Percentiles rank a stretch among this genome's conserved stretches.
phyloP scores from a whole-genome alignment of 192 early-diverging fungal genomes.

The Coemansia sp. region DNA sequence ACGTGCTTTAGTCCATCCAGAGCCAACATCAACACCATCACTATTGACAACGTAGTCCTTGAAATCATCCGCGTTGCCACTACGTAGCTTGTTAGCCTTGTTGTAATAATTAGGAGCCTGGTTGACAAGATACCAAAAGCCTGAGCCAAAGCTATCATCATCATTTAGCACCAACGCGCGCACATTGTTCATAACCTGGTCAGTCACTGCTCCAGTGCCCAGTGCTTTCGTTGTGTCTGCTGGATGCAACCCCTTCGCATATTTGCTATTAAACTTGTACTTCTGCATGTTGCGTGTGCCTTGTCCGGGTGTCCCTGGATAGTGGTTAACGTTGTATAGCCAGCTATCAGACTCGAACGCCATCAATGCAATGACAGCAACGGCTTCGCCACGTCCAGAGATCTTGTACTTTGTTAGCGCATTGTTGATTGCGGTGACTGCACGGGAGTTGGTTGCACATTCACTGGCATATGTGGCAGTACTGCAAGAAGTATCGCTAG shows the following conservation, averaged over 20 bases:
- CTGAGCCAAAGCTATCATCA: conserved; percentile 50
- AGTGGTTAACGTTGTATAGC: conserved; percentile 35
- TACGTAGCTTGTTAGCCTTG: conserved; percentile 22
- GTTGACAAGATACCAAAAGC: conserved; percentile 45
- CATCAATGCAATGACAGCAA: conserved; percentile 34
- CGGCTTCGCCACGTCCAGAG: conserved; percentile 25
- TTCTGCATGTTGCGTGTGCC: conserved; percentile 39
- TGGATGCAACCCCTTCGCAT: conserved; percentile 25
- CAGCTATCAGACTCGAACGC: conserved; percentile 33
- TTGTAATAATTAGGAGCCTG: conserved; percentile 25
- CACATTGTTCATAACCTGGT: conserved; percentile 21
- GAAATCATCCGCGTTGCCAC: conserved; percentile 23
- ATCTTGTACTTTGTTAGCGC: conserved; percentile 28
- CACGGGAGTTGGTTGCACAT: conserved; percentile 25
- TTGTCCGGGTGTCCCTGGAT: conserved; percentile 17
- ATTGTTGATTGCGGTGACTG: conserved; percentile 22
- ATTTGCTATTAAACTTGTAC: conserved; percentile 26
- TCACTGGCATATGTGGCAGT: neutral
- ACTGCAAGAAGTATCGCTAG: neutral
- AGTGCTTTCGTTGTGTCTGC: neutral
- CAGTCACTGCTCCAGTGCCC: neutral
- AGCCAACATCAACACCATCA: conserved; percentile 8
- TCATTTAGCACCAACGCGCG: conserved; percentile 39
- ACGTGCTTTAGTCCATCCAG: conserved; percentile 26
- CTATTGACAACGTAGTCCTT: conserved; percentile 32